Conservation (phyloP, 2,329 filamentous ascomycete genomes). For the Verticillium nubilum region DNA sequence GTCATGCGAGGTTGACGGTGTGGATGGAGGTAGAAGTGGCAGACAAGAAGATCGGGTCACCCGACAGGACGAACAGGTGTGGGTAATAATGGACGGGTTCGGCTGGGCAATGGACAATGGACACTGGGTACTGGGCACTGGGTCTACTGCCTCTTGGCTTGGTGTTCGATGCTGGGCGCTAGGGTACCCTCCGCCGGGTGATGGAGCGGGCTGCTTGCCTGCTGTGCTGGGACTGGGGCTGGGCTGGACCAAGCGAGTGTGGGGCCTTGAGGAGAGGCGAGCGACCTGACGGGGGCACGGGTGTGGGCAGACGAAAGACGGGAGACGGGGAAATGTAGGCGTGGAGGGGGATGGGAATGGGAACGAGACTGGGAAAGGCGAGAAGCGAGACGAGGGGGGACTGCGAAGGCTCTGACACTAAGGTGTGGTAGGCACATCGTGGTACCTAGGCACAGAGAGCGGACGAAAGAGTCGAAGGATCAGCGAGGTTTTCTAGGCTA, state of each 20-base stretch:
- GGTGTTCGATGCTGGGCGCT: not conserved
- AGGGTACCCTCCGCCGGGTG: not conserved
- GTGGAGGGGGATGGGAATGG: slow-evolving; percentile 4
- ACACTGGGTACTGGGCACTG: not conserved
- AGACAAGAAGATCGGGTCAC: slow-evolving; percentile 3
- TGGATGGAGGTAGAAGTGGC: not conserved
- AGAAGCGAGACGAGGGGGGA: slow-evolving; percentile 20
- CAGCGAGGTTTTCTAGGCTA: slow-evolving; percentile 5
- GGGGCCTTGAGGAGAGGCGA: not conserved
- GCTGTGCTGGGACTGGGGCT: not conserved
- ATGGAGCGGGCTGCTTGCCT: not conserved
- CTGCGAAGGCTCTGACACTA: slow-evolving; percentile 16
- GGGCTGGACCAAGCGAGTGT: not conserved
- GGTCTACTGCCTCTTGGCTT: not conserved
- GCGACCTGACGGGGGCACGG: slow-evolving; percentile 1
- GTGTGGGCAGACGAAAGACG: slow-evolving; percentile 12
- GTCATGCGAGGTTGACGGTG: not conserved
- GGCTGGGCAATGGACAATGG: not conserved
- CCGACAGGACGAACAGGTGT: slow-evolving; percentile 12
- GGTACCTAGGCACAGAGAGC: slow-evolving; percentile 11
- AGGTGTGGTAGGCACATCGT: no score
- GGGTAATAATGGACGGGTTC: slow-evolving; percentile 11
- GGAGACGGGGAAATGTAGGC: slow-evolving; percentile 13
- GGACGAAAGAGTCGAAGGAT: slow-evolving; percentile 12
- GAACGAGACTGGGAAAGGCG: slow-evolving; percentile 15